Conservation (phyloP, 2,329 filamentous ascomycete genomes). For the Lomentospora prolificans region DNA sequence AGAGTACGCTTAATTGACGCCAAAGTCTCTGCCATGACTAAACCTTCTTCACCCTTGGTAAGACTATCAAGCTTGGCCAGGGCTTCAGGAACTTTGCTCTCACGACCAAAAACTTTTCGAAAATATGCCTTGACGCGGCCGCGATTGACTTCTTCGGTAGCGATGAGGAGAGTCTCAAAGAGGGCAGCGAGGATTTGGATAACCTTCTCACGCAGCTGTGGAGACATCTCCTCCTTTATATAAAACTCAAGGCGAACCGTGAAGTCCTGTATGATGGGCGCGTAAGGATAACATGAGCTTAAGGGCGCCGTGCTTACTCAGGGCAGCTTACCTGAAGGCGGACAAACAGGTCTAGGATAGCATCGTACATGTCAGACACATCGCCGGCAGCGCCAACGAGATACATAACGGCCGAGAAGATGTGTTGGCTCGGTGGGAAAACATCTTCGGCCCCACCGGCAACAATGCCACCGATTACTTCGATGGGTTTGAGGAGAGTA, state of each 20-base stretch:
- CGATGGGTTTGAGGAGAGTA: constrained; percentile 23
- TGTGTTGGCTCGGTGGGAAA: constrained; percentile 29
- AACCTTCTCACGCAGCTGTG: constrained; percentile 27
- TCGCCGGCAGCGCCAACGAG: constrained; percentile 33
- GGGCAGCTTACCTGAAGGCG: constrained; percentile 23
- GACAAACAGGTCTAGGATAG: constrained; percentile 32
- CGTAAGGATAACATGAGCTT: constrained; percentile 7
- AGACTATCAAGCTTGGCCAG: constrained; percentile 29
- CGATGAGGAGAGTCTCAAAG: constrained; percentile 34
- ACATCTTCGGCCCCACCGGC: constrained; percentile 25
- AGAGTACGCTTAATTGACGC: constrained; percentile 27
- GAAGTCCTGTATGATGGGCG: constrained; percentile 24
- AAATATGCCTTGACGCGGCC: constrained; percentile 32
- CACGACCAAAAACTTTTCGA: constrained; percentile 27
- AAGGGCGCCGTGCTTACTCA: too few relatives aligned
- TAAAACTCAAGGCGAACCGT: constrained; percentile 32
- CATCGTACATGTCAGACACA: constrained; percentile 34
- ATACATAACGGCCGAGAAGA: constrained; percentile 32
- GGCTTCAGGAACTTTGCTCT: constrained; percentile 28
- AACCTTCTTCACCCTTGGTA: constrained; percentile 29
- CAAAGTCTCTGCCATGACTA: constrained; percentile 34
- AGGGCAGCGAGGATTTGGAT: constrained; percentile 31
- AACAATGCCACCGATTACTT: constrained; percentile 28
- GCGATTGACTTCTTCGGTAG: constrained; percentile 29
- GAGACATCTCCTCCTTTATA: constrained; percentile 25